These are phyloP conservation scores for Oenanthe sinensis DNA, from an alignment of 129 eudicot species.

Conservation along the genomic window DNA sequence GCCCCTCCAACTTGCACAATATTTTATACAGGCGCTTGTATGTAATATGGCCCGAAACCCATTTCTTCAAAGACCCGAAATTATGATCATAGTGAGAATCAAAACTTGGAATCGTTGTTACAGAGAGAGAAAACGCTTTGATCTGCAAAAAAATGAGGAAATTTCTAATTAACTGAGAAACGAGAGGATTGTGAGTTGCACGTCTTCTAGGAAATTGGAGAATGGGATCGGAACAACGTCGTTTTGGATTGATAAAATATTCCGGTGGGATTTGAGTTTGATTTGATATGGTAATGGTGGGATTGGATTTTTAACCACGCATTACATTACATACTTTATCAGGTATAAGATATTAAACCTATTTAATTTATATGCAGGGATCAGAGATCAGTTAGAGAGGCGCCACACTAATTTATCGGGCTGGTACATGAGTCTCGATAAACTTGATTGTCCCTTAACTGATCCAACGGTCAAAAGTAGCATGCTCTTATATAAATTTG, in stretches of 20 bases:
- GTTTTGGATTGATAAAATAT: not conserved
- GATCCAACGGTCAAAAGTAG: no score
- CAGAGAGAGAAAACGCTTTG: conserved; percentile 54
- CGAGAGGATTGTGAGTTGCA: conserved; percentile 78
- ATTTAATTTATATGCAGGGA: no score
- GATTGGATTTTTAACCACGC: no score
- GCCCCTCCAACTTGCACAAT: conserved; percentile 47
- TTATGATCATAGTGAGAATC: conserved; percentile 77
- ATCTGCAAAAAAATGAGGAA: conserved; percentile 67
- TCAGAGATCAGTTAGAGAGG: no score
- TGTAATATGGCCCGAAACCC: conserved; percentile 55
- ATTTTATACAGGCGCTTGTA: conserved; percentile 51
- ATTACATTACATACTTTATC: no score
- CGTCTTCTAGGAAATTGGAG: conserved; percentile 90
- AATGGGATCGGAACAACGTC: conserved; percentile 22
- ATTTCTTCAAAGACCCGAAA: conserved; percentile 68
- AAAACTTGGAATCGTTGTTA: conserved; percentile 50
- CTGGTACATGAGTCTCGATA: no score
- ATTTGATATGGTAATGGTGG: no score
- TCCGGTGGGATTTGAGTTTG: no score
- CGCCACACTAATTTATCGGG: no score
- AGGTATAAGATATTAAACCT: no score
- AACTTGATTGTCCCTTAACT: no score
- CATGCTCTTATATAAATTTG: no score
- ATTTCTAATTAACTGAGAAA: conserved; percentile 64